A percentile compares a stretch with the other conserved stretches of the same genome.
These are phyloP conservation scores for Arthrobotrys sinensis DNA, from an alignment of 2,329 filamentous ascomycete species.

Conservation along the genomic window DNA sequence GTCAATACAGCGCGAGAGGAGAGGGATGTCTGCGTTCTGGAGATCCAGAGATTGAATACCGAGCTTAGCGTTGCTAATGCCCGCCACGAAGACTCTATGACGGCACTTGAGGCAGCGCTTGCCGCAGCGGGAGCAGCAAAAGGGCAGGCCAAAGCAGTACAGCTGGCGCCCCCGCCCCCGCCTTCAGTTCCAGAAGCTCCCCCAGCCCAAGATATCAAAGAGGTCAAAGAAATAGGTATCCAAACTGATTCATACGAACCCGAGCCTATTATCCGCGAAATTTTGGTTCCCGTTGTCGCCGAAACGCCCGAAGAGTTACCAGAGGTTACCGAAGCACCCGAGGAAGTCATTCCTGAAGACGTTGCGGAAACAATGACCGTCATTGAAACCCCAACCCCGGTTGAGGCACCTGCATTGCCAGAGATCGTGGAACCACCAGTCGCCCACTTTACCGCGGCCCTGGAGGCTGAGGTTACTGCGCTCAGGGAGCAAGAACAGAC, in stretches of 20 bases:
- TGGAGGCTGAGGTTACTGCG: slow-evolving; percentile 47
- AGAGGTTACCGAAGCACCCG: not conserved
- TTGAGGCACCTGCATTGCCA: not conserved
- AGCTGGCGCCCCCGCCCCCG: not conserved
- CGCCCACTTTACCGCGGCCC: slow-evolving; percentile 42
- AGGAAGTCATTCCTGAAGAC: not conserved
- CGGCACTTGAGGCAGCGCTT: slow-evolving; percentile 42
- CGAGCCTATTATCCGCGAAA: not conserved
- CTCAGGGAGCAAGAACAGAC: slow-evolving; percentile 51
- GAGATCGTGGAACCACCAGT: slow-evolving; percentile 19
- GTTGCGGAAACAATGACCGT: slow-evolving; percentile 3
- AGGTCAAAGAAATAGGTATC: slow-evolving; percentile 50
- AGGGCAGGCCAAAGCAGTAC: slow-evolving; percentile 5
- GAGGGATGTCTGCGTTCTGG: slow-evolving; percentile 51
- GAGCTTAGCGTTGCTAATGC: slow-evolving; percentile 52
- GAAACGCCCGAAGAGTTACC: slow-evolving; percentile 3
- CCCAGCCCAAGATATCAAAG: slow-evolving; percentile 10
- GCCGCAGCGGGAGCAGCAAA: slow-evolving; percentile 26
- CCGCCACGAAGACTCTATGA: slow-evolving; percentile 50
- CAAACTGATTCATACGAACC: slow-evolving; percentile 49
- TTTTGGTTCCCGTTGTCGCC: not conserved
- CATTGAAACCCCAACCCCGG: not conserved
- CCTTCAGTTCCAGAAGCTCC: not conserved
- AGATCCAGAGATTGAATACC: slow-evolving; percentile 50
- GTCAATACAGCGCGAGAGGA: slow-evolving; percentile 55